These are phyloP conservation scores for Fusarium begoniae DNA, from an alignment of 2,329 filamentous ascomycete genomes.

Conservation along the genomic window DNA sequence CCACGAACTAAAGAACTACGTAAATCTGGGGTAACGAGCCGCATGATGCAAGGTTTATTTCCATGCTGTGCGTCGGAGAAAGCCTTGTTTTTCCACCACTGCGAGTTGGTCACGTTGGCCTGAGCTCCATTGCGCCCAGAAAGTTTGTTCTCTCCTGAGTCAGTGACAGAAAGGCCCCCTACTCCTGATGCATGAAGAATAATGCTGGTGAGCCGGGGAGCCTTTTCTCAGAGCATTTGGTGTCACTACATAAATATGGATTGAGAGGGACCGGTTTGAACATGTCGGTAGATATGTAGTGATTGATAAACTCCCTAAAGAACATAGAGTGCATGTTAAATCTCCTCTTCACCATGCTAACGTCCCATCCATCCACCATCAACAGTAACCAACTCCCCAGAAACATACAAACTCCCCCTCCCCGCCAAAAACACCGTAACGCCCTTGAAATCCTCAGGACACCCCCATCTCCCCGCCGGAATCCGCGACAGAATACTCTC, in stretches of 20 bases:
- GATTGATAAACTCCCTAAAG: fast-evolving
- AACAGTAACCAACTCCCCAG: conserved; percentile 81
- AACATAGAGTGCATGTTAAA: fast-evolving
- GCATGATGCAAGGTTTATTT: neutral
- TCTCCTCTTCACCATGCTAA: fast-evolving
- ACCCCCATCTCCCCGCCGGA: conserved; percentile 84
- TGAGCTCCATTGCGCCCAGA: neutral
- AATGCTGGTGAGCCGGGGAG: fast-evolving
- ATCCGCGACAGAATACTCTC: conserved; percentile 81
- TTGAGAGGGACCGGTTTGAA: fast-evolving
- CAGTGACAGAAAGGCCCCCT: neutral
- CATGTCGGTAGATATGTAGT: neutral
- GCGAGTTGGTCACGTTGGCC: neutral
- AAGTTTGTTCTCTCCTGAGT: neutral
- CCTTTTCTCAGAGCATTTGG: fast-evolving
- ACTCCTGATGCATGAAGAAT: neutral
- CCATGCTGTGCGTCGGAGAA: no score
- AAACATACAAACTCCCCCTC: conserved; percentile 79
- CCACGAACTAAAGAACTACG: neutral
- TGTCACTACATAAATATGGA: neutral
- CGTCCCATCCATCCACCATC: conserved; percentile 73
- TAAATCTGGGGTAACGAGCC: conserved; percentile 4
- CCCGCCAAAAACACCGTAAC: conserved; percentile 80
- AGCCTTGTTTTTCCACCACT: neutral
- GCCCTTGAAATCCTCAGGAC: conserved; percentile 87